phyloP scores from a whole-genome alignment of 176 grass and related monocot species.

The Triticum turgidum region DNA sequence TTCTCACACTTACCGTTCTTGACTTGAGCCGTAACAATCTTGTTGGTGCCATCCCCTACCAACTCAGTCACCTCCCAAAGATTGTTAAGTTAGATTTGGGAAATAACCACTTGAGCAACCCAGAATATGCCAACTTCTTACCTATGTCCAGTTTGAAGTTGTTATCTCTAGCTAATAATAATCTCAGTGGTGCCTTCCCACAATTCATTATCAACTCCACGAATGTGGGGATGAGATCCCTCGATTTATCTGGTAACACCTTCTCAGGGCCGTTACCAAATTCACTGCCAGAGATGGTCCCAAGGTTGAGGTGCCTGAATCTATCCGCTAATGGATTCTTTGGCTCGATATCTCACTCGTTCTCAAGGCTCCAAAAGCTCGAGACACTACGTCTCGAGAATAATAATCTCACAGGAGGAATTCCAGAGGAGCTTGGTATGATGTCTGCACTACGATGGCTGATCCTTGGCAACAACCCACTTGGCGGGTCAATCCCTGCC shows the following conservation, averaged over 20 bases:
- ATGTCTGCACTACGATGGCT: not conserved
- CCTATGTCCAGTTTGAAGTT: not conserved
- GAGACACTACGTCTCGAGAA: too few relatives aligned
- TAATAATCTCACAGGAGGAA: too few relatives aligned
- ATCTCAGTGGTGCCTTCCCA: not conserved
- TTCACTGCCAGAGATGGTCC: slow-evolving; percentile 25
- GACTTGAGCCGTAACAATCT: not conserved
- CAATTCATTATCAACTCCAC: not conserved
- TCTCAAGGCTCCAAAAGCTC: slow-evolving; percentile 4
- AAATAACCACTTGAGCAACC: not conserved
- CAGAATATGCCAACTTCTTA: not conserved
- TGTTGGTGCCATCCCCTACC: slow-evolving; percentile 9
- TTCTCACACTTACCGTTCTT: not conserved
- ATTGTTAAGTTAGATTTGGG: not conserved
- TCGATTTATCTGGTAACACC: slow-evolving; percentile 37
- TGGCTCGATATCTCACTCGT: slow-evolving; percentile 23
- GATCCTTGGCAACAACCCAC: not conserved
- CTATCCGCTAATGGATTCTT: slow-evolving; percentile 31
- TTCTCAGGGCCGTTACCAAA: slow-evolving; percentile 31
- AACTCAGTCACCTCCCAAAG: not conserved
- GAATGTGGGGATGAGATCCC: slow-evolving; percentile 11
- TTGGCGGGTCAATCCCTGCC: not conserved
- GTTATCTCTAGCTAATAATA: not conserved
- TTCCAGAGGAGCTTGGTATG: not conserved
- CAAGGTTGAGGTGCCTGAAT: slow-evolving; percentile 18